Base-by-base conservation (phyloP, 257 asterid genomes). In the Eustoma russellianum region DNA sequence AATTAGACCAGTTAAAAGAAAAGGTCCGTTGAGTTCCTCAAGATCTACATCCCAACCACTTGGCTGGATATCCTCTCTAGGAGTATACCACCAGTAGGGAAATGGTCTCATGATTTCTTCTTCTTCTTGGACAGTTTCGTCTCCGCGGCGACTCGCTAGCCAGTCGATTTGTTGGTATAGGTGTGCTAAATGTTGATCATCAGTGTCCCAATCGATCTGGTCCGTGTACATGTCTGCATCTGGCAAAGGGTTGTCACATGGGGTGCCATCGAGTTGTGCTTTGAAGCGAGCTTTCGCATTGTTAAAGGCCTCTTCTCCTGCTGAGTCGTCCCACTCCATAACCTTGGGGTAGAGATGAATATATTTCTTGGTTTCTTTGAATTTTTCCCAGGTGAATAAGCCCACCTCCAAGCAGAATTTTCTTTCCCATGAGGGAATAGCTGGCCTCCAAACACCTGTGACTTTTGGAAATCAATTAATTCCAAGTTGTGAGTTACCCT, bases 31-130 rank as follows among this genome's bases (percentile, higher is more conserved):
- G 6, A 43, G 7, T 10, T 65, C 53, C 16, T 14, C 53, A 5
- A 17, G n/a, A 43, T 64, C 64, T 47, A 51, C 11, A 56, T 65
- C 72, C 69, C 76, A 66, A 40, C 69, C 69, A 17, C 67, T 57
- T 5, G 75, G 58, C 41, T 41, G 52, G 9, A 68, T 67, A 40
- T 73, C 61, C 55, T 68, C 60, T 18, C 54, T 50, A 45, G 30
- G 19, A 2, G 49, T 33, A n/a, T 40, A 11, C 44, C 59, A 38
- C 15, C 52, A 50, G 33, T 6, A 9, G 6, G 14, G 17, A 44
- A 10, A 53, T 34, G n/a, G 6, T 40, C 7, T 5, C n/a, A n/a
- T n/a, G 10, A 2, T 17, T 47, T 14, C 30, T 35, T 41, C 1
- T 24, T 24, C 30, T 24, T 24, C 30, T 24, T 24, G 3, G 0